Percentiles rank a stretch among this genome's conserved stretches.
Evolutionary conservation across 179 eudicot species (phyloP).

Genomic region (Nepenthes alata): DNA sequence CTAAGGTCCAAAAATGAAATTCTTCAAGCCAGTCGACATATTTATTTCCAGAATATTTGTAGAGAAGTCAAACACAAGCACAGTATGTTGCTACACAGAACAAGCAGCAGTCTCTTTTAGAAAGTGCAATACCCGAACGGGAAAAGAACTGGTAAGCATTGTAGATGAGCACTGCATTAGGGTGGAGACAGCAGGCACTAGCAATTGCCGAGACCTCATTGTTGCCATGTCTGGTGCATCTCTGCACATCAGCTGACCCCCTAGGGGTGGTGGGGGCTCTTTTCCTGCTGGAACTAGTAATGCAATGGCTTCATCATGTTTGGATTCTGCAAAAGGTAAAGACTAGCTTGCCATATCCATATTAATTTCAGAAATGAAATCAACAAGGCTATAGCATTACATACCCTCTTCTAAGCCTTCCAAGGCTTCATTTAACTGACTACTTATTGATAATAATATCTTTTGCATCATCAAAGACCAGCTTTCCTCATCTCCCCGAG

Average conservation of each 20-base stretch:
- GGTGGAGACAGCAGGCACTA: slow-evolving; percentile 39
- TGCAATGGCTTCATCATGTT: slow-evolving; percentile 29
- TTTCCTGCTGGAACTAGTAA: slow-evolving; percentile 60
- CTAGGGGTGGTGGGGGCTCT: slow-evolving; percentile 60
- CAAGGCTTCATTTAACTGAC: slow-evolving; percentile 55
- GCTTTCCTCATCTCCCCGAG: slow-evolving; percentile 77
- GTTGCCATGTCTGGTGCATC: slow-evolving; percentile 22
- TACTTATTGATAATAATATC: slow-evolving; percentile 41
- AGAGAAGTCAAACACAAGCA: neutral
- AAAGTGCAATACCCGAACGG: slow-evolving; percentile 44
- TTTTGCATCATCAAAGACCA: slow-evolving; percentile 83
- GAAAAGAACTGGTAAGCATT: slow-evolving; percentile 63
- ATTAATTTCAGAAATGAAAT: neutral
- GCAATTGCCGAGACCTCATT: slow-evolving; percentile 39
- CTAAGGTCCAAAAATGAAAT: slow-evolving; percentile 21
- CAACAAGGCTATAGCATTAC: neutral
- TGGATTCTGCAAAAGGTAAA: slow-evolving; percentile 34
- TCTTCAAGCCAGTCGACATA: neutral
- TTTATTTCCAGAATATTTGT: neutral
- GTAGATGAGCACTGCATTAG: slow-evolving; percentile 51
- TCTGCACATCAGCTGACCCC: slow-evolving; percentile 60
- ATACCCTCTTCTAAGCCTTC: slow-evolving; percentile 92
- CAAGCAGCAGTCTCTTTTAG: too few species aligned
- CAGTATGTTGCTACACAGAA: too few species aligned
- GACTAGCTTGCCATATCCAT: neutral